Evolutionary conservation across 1,139 yeast genomes (phyloP).

Genomic region (Keqinozyma sinolaborantium): DNA sequence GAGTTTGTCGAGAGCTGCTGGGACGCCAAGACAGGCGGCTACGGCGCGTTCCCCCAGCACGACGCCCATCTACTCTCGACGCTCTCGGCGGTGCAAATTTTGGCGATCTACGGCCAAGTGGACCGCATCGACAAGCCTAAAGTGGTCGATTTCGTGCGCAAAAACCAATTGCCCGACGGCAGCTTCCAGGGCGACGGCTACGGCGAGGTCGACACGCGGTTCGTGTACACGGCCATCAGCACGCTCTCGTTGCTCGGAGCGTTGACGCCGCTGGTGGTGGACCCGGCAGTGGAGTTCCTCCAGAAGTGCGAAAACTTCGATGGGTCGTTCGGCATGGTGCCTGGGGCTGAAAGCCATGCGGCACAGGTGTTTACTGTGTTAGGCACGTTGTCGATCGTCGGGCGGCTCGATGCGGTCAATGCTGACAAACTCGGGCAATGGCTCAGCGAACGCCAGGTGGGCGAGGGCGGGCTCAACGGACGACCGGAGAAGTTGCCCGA

Average conservation of each 20-base stretch:
- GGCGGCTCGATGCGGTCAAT: conserved; percentile 53
- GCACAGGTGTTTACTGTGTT: conserved; percentile 90
- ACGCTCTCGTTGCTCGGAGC: conserved; percentile 66
- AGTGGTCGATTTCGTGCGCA: conserved; percentile 41
- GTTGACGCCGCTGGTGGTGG: conserved; percentile 56
- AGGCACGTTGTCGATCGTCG: conserved; percentile 72
- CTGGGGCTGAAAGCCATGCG: conserved; percentile 94
- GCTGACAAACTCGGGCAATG: conserved; percentile 56
- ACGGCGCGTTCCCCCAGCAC: conserved; percentile 85
- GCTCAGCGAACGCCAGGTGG: conserved; percentile 88
- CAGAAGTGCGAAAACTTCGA: conserved; percentile 80
- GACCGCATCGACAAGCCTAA: conserved; percentile 24
- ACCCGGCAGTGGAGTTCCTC: conserved; percentile 65
- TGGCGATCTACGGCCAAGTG: conserved; percentile 62
- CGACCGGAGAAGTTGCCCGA: conserved; percentile 96
- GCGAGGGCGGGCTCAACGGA: conserved; percentile 90
- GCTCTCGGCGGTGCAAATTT: conserved; percentile 78
- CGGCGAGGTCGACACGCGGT: conserved; percentile 92
- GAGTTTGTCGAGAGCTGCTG: conserved; percentile 69
- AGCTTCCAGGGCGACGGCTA: conserved; percentile 85
- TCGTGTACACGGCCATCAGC: conserved; percentile 78
- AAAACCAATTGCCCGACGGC: conserved; percentile 69
- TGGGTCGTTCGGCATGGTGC: conserved; percentile 92
- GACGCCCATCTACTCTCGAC: conserved; percentile 91
- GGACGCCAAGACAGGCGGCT: conserved; percentile 65